phyloP scores from a whole-genome alignment of 768 basidiomycete species.

The Plicaturopsis crispa region DNA sequence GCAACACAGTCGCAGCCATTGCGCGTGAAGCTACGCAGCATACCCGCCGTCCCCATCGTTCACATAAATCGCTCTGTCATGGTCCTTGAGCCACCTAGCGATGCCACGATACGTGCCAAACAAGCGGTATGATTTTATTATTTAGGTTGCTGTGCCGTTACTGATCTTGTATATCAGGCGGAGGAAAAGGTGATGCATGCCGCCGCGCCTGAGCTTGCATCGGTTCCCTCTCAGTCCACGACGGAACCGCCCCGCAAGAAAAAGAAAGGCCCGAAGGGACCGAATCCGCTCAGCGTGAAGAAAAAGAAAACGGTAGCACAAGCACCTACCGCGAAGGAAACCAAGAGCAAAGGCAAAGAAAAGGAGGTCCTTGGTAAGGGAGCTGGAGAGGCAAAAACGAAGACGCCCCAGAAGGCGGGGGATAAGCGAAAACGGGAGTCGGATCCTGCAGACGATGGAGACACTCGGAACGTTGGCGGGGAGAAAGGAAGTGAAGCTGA shows the following conservation, averaged over 20 bases:
- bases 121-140: conserved; percentile 32
- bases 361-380: conserved; percentile 4
- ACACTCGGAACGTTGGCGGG: too few species aligned
- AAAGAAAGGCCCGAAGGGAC: conserved; percentile 70
- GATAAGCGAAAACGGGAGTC: too few species aligned
- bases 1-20: conserved; percentile 78
- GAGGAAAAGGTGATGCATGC: conserved; percentile 58
- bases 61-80: conserved; percentile 91
- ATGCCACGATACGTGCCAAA: conserved; percentile 67
- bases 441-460: too few species aligned
- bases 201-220: conserved; percentile 36
- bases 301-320: conserved; percentile 52
- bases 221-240: conserved; percentile 27
- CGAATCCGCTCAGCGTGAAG: conserved; percentile 90
- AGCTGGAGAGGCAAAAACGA: conserved; percentile 6
- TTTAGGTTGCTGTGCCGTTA: not conserved
- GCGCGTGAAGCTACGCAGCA: conserved; percentile 55
- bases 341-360: conserved; percentile 7
- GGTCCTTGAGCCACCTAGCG: conserved; percentile 86
- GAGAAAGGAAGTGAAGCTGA: too few species aligned
- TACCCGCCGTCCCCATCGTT: conserved; percentile 84
- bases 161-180: conserved; percentile 30
- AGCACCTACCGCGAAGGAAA: conserved; percentile 4
- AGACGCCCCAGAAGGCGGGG: too few species aligned
- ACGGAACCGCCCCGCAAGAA: conserved; percentile 43